Base-by-base conservation (phyloP, 352 stramenopile species). In the Pilasporangium apinafurcum region DNA sequence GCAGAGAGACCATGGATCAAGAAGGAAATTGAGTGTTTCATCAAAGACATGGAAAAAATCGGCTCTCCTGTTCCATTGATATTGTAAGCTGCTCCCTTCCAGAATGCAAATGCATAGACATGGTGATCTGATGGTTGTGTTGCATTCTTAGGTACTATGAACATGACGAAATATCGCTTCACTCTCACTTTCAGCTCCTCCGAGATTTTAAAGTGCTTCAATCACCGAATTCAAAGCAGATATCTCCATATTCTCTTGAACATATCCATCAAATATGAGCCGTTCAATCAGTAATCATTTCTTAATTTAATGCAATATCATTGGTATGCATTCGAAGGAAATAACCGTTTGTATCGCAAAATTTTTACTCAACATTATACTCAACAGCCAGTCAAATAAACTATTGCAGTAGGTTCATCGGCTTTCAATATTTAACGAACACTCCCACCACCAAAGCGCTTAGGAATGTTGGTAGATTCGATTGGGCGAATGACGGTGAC, bases 1-100 rank as follows among this genome's bases (percentile, higher is more conserved):
- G 53, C 38, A 1, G 59, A 65, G 7, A 59, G 73, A 5, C 59
- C 62, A 43, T 86, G 73, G 73, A 78, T 86, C 42, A 66, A 66
- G 35, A 55, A 52, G 5, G 73, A 86, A 40, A 59, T 74, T 33
- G 54, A 68, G 8, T 55, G 37, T 42, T 80, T 80, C 37, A 38
- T 72, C 24, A 62, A 59, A 40, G 56, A 59, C 25, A 70, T 76
- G 61, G 55, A 47, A 24, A 21, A 53, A 3, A 28, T 51, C 2
- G 54, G 56, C 16, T 43, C 48, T 12, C 48, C 72, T 31, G 52
- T 65, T n/a, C 59, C 62, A 28, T 49, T 76, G 25, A 73, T 63
- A 42, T 61, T 68, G 59, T 77, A 59, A 44, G 62, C 69, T 28
- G 8, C 17, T 13, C 16, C 13, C 35, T 17, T 39, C 4, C 4